These are phyloP conservation scores for Pyricularia sp. DNA, from an alignment of 2,329 filamentous ascomycete genomes.

Conservation along the genomic window DNA sequence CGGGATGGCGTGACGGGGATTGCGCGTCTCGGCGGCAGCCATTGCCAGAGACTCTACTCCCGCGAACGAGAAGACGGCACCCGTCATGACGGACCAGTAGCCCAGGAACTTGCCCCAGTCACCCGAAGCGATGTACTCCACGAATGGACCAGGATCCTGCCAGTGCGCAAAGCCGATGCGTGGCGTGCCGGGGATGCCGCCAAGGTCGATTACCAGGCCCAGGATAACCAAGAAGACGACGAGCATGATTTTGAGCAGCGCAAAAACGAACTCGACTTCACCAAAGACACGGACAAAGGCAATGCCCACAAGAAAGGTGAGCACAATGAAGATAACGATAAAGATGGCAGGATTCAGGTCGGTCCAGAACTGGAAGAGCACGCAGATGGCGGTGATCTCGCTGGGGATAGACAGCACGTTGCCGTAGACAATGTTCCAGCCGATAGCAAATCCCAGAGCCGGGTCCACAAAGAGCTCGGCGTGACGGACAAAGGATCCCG, in stretches of 20 bases:
- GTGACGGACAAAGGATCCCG: conserved; percentile 34
- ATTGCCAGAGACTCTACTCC: conserved; percentile 70
- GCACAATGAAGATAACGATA: conserved; percentile 40
- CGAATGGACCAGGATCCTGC: conserved; percentile 58
- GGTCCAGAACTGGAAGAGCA: conserved; percentile 55
- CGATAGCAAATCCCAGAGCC: conserved; percentile 42
- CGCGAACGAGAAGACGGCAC: conserved; percentile 59
- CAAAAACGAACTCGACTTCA: conserved; percentile 46
- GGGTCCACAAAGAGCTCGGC: conserved; percentile 52
- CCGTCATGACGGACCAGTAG: conserved; percentile 60
- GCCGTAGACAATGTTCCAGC: conserved; percentile 28
- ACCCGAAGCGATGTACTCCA: conserved; percentile 45
- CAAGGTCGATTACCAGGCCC: conserved; percentile 59
- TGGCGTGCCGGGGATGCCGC: conserved; percentile 57
- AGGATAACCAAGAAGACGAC: conserved; percentile 70
- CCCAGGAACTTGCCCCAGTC: conserved; percentile 53
- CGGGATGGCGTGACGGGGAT: conserved; percentile 67
- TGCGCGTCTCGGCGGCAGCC: conserved; percentile 64
- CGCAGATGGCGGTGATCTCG: conserved; percentile 50
- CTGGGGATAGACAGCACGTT: conserved; percentile 23
- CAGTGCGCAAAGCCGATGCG: conserved; percentile 68
- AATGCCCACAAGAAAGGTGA: conserved; percentile 48
- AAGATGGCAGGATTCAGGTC: conserved; percentile 43
- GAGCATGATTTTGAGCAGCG: conserved; percentile 61
- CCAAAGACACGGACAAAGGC: conserved; percentile 50